Evolutionary conservation across 768 basidiomycete genomes (phyloP), one percentile per base, ranked within the genome.

Genomic region (Rhizopogon roseolus): DNA sequence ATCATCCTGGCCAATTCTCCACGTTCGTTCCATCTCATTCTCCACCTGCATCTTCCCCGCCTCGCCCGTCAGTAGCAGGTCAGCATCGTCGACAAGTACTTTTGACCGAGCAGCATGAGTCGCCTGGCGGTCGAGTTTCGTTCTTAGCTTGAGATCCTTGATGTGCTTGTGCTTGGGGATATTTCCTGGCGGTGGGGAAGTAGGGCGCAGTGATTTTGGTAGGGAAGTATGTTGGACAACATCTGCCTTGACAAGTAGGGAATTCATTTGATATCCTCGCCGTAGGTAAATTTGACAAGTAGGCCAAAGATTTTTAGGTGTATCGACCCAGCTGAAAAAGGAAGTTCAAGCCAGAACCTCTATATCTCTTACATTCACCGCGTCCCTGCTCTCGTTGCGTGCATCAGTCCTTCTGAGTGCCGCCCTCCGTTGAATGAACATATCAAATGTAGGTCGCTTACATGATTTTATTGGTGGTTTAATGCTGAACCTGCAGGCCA

Each of bases 1-100:
- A 56, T 95, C 94, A 7, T 77, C 75, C 72, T 98, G 97, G 0
- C 81, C 76, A 7, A 93, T 78, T 54, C 91, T 77, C 94, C 93
- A 98, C 6, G 96, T 98, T 64, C 81, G 71, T 65, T 98, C 97
- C 70, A 98, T 77, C 50, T 81, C 83, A 2, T 79, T 81, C 60
- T 95, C 93, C 17, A 80, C 80, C 64, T 88, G 81, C 54, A 98
- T 82, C 52, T 76, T 70, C 1, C 95, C 95, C 1, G 72, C 76
- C 10, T 90, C 89, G 38, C 82, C 86, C 41, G 77, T 73, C 53
- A 85, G 69, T n/a, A 91, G 73, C 60, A 89, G 71, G 49, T 86
- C 86, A 19, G 87, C 84, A 73, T 92, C 89, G 46, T 87, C 72
- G 49, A 85, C 59, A 16, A 89, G 73, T 7, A 72, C 73, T 63